Evolutionary conservation across 257 asterid genomes (phyloP).

Genomic region (Penstemon barbatus): DNA sequence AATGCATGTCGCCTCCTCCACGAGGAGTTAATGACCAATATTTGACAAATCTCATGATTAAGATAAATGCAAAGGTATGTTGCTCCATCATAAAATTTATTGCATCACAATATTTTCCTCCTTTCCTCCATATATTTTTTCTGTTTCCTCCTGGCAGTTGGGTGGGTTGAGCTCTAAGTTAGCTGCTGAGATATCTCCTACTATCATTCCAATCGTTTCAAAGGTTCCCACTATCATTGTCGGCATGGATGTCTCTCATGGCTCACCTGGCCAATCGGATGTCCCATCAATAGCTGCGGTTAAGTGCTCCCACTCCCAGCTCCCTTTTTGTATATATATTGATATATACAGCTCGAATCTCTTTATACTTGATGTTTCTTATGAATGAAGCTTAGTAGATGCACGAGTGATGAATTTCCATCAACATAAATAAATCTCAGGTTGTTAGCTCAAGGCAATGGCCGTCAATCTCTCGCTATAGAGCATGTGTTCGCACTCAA

Average conservation of each 20-base stretch:
- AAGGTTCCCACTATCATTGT: slow-evolving; percentile 75
- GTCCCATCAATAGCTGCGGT: slow-evolving; percentile 96
- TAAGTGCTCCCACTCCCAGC: slow-evolving; percentile 15
- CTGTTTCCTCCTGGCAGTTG: slow-evolving; percentile 47
- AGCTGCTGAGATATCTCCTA: slow-evolving; percentile 52
- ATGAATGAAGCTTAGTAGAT: no score
- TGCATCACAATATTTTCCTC: no score
- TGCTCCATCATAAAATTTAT: background rate
- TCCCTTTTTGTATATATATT: no score
- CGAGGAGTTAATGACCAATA: slow-evolving; percentile 70
- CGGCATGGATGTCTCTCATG: slow-evolving; percentile 98
- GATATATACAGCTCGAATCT: no score
- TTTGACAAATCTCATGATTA: slow-evolving; percentile 69
- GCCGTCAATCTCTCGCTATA: slow-evolving; percentile 81
- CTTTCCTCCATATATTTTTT: no score
- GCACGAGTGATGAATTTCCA: no score
- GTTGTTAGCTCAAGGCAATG: slow-evolving; percentile 92
- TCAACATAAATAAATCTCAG: slow-evolving; percentile 29
- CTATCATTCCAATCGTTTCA: slow-evolving; percentile 62
- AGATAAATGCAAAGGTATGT: slow-evolving; percentile 85
- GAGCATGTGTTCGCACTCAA: slow-evolving; percentile 93
- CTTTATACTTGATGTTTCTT: no score
- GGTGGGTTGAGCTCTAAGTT: slow-evolving; percentile 85
- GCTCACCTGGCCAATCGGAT: slow-evolving; percentile 94
- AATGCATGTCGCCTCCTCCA: slow-evolving; percentile 66